Conservation (phyloP, 1,284 basidiomycete species). For the Ceratobasidium sp. region DNA sequence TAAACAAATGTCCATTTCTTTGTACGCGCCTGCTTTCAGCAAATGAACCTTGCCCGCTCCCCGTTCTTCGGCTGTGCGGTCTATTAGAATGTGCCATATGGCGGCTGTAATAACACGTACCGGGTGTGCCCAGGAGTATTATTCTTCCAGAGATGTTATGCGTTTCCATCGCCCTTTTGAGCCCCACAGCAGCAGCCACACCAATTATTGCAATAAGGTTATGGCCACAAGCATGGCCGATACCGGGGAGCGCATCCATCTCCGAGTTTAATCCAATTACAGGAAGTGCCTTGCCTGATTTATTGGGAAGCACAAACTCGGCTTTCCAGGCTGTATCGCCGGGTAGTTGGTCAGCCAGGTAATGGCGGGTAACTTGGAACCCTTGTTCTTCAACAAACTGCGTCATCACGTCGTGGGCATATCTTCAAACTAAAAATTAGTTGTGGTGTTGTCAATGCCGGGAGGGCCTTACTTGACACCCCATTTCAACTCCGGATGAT, state of each 20-base stretch:
- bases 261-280: conserved; percentile 77
- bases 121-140: conserved; percentile 82
- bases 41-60: conserved; percentile 79
- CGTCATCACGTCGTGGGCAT: conserved; percentile 64
- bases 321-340: conserved; percentile 73
- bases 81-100: conserved; percentile 41
- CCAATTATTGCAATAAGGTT: conserved; percentile 85
- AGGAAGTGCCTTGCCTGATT: conserved; percentile 59
- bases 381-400: conserved; percentile 61
- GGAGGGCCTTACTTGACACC: conserved; percentile 58
- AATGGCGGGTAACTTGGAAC: conserved; percentile 66
- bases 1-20: conserved; percentile 75
- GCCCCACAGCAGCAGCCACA: conserved; percentile 73
- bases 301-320: conserved; percentile 58
- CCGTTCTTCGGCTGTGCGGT: conserved; percentile 67
- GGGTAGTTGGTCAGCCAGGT: conserved; percentile 59
- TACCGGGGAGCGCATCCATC: conserved; percentile 68
- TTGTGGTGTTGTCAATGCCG: neutral
- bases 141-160: conserved; percentile 73
- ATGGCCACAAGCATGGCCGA: conserved; percentile 83
- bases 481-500: conserved; percentile 63
- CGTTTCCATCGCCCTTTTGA: conserved; percentile 69
- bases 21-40: conserved; percentile 72
- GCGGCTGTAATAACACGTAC: conserved; percentile 50
- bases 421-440: conserved; percentile 50